Base-by-base conservation (phyloP, 1,139 yeast species). In the Wickerhamomyces sp. region DNA sequence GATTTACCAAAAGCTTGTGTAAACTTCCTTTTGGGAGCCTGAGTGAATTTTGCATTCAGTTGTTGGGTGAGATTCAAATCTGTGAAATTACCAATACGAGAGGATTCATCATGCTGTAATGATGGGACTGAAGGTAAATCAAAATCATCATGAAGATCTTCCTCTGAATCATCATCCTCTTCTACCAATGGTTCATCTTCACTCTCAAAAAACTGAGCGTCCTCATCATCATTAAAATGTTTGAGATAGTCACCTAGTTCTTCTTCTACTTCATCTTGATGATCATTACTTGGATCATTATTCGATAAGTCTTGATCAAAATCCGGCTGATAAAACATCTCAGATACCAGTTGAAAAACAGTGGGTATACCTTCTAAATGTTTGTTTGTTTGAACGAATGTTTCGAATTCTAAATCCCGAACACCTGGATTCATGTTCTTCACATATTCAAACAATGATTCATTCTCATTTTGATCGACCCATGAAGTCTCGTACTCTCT, bases 391-490 rank as follows among this genome's bases (percentile, higher is more conserved):
- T 41, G 37, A 6, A 46, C 19, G 26, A 51, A 49, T 12, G 39
- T 32, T 2, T 35, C 33, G 18, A 39, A 43, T 16, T 35, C 35
- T 6, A 29, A 12, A 11, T 36, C 22, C 7, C 25, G 32, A 7
- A 13, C 7, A 8, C 44, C 44, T 4, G 37, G 16, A 11, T 44
- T 34, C 23, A 49, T 31, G 3, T 39, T 39, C 30, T 48, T 53
- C 7, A 52, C 60, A 29, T 57, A 56, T 2, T 56, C 46, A 20
- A 69, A 59, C 38, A 66, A 41, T 3, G 49, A 42, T 21, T 53
- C 35, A 27, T 64, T 51, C 26, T 67, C 70, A 0, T 52, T 54
- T 4, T 59, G 50, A 11, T 66, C 68, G 15, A 61, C 60, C 79
- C 80, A 75, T 6, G 48, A 27, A 1, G 46, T 16, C 8, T 31